A percentile compares a stretch with the other conserved stretches of the same genome.
These are phyloP conservation scores for Russula olivacea DNA, from an alignment of 768 basidiomycete species.

Conservation along the genomic window DNA sequence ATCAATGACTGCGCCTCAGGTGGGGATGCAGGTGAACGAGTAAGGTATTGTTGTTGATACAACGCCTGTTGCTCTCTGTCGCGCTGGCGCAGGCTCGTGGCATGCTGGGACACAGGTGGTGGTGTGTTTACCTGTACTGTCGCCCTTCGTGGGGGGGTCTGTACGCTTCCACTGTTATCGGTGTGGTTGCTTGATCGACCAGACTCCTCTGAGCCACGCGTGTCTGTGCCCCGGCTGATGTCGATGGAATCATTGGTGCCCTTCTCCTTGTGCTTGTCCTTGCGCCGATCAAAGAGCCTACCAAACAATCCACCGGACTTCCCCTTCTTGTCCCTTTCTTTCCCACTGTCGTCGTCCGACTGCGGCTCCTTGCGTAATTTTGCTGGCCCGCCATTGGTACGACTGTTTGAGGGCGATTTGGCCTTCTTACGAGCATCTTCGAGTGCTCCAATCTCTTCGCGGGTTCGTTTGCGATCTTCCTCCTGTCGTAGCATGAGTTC, in stretches of 20 bases:
- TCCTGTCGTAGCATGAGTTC: constrained; percentile 43
- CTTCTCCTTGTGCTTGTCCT: constrained; percentile 66
- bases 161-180: constrained; percentile 7
- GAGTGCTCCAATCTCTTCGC: constrained; percentile 44
- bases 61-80: constrained; percentile 85
- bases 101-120: constrained; percentile 51
- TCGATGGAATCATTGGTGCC: constrained; percentile 38
- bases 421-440: constrained; percentile 47
- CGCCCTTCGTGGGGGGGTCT: constrained; percentile 31
- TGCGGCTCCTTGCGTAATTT: constrained; percentile 45
- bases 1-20: constrained; percentile 70
- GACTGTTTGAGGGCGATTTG: constrained; percentile 24
- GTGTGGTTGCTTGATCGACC: constrained; percentile 43
- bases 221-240: constrained; percentile 34
- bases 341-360: constrained; percentile 39
- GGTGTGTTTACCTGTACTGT: constrained; percentile 31
- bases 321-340: constrained; percentile 59
- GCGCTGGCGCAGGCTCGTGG: constrained; percentile 68
- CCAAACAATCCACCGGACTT: constrained; percentile 63
- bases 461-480: constrained; percentile 47
- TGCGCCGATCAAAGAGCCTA: constrained; percentile 69
- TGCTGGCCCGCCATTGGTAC: constrained; percentile 17
- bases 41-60: constrained; percentile 82
- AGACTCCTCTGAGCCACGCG: constrained; percentile 56
- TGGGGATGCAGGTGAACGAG: constrained; percentile 72